A percentile compares a stretch with the other conserved stretches of the same genome.
phyloP scores from a whole-genome alignment of 352 stramenopile species.

The Blastocystis sp. region DNA sequence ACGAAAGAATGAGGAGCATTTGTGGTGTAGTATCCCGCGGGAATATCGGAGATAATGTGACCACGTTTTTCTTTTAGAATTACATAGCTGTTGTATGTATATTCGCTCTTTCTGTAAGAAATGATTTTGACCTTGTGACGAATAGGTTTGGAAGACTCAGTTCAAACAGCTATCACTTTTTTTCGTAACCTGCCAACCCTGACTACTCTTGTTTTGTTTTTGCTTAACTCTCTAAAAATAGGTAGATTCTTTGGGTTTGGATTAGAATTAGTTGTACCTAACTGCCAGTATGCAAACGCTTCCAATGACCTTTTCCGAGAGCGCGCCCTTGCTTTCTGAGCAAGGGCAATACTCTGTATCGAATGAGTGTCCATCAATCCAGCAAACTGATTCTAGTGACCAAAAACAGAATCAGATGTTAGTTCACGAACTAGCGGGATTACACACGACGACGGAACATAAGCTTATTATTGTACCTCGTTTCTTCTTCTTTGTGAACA shows the following conservation, averaged over 20 bases:
- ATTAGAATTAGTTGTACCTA: too few relatives aligned
- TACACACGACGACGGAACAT: conserved; percentile 41
- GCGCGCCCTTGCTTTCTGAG: not conserved
- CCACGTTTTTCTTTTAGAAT: not conserved
- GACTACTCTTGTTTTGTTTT: not conserved
- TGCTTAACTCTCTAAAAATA: not conserved
- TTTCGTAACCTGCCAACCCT: not conserved
- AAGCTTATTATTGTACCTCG: conserved; percentile 54
- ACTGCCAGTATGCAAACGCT: too few relatives aligned
- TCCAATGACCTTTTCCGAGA: not conserved
- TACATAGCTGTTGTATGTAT: conserved; percentile 53
- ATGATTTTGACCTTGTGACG: not conserved
- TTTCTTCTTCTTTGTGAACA: conserved; percentile 61
- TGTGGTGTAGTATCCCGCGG: not conserved
- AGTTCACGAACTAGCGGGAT: not conserved
- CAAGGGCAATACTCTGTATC: not conserved
- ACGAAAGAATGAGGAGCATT: not conserved
- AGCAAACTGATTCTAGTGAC: not conserved
- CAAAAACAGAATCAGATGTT: conserved; percentile 48
- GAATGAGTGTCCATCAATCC: not conserved
- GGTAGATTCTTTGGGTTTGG: not conserved
- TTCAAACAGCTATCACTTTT: conserved; percentile 25
- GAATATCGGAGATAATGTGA: not conserved
- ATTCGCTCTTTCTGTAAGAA: conserved; percentile 47
- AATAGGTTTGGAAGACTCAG: conserved; percentile 18